These are phyloP conservation scores for Dioscorea zingiberensis DNA, from an alignment of 106 monocot species.

Conservation along the genomic window DNA sequence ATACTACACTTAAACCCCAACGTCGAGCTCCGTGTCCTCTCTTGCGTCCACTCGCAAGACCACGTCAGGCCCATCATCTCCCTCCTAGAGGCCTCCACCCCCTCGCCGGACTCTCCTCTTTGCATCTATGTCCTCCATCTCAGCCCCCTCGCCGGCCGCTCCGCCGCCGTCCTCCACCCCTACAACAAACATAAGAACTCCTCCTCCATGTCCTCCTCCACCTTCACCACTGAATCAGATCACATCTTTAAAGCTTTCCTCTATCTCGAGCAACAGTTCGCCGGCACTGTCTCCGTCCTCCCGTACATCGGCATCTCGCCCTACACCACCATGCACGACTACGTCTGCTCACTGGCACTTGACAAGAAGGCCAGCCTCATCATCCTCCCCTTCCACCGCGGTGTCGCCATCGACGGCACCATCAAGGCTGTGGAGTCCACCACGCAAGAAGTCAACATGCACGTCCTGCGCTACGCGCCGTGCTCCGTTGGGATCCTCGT, in stretches of 20 bases:
- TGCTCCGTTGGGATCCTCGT: conserved; percentile 49
- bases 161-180: conserved; percentile 35
- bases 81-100: conserved; percentile 35
- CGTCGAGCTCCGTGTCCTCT: conserved; percentile 57
- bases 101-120: conserved; percentile 29
- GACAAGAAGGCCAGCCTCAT: conserved; percentile 40
- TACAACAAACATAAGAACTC: conserved; percentile 14
- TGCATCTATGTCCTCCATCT: conserved; percentile 62
- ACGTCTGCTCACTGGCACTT: conserved; percentile 33
- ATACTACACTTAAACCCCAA: conserved; percentile 28
- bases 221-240: conserved; percentile 11
- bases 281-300: conserved; percentile 23
- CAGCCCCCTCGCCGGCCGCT: conserved; percentile 43
- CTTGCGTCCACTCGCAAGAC: conserved; percentile 47
- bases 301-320: conserved; percentile 43
- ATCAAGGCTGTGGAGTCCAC: conserved; percentile 12
- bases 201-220: background rate
- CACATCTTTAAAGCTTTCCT: conserved; percentile 49
- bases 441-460: conserved; percentile 20
- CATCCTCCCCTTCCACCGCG: conserved; percentile 41
- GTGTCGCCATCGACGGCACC: conserved; percentile 14
- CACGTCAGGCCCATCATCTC: conserved; percentile 35
- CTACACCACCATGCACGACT: conserved; percentile 42
- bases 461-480: conserved; percentile 37
- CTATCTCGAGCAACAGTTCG: conserved; percentile 17